A percentile compares a stretch with the other conserved stretches of the same genome.
Evolutionary conservation across 2,329 filamentous ascomycete species (phyloP).

Genomic region (Daldinia sp.): DNA sequence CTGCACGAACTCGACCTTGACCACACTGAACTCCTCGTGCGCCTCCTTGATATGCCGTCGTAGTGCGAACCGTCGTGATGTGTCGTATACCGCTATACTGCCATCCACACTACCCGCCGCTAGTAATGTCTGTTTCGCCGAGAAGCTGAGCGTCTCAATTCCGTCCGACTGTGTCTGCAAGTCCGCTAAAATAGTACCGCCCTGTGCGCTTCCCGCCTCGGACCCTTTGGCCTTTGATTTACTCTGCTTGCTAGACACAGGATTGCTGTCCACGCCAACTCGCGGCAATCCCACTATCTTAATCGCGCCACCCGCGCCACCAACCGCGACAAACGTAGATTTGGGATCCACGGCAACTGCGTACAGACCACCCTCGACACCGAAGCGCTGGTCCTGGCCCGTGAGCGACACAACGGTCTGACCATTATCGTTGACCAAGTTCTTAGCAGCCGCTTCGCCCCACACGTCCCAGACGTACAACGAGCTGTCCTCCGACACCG

Average conservation of each 20-base stretch:
- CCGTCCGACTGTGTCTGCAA: conserved; percentile 79
- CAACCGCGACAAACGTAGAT: conserved; percentile 81
- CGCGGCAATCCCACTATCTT: conserved; percentile 86
- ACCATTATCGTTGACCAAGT: conserved; percentile 60
- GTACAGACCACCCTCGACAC: conserved; percentile 90
- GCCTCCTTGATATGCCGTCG: conserved; percentile 81
- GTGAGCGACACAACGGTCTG: conserved; percentile 80
- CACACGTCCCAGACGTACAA: conserved; percentile 95
- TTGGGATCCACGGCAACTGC: conserved; percentile 84
- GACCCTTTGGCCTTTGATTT: conserved; percentile 51
- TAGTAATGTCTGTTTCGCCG: conserved; percentile 57
- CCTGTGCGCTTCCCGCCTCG: conserved; percentile 52
- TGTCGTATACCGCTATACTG: conserved; percentile 86
- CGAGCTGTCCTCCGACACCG: conserved; percentile 86
- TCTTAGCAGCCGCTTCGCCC: conserved; percentile 72
- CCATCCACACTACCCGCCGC: conserved; percentile 76
- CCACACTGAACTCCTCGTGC: conserved; percentile 88
- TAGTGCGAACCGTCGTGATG: conserved; percentile 85
- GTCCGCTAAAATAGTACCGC: conserved; percentile 76
- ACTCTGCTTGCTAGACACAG: conserved; percentile 42
- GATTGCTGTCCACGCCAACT: conserved; percentile 47
- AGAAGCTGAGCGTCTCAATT: conserved; percentile 79
- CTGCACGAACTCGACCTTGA: conserved; percentile 88
- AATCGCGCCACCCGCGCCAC: conserved; percentile 86
- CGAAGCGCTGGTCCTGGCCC: conserved; percentile 85